phyloP scores from a whole-genome alignment of 179 eudicot genomes.

The Beta macrorhiza region DNA sequence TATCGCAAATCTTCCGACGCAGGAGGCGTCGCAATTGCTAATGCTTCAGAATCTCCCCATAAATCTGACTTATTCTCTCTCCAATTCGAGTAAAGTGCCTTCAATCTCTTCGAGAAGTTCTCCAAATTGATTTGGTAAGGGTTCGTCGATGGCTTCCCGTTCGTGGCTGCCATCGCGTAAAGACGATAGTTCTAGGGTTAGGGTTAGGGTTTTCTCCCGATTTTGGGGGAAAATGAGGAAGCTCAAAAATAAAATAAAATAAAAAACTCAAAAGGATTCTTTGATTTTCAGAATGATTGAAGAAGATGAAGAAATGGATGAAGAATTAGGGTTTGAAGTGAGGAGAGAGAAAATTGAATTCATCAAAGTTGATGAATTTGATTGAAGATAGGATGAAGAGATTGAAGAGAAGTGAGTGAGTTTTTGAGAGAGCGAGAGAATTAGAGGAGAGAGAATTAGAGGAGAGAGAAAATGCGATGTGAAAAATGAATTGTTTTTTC shows the following conservation, averaged over 20 bases:
- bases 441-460: not conserved
- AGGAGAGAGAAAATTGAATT: not conserved
- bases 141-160: constrained; percentile 36
- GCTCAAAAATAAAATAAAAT: not conserved
- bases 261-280: not conserved
- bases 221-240: constrained; percentile 11
- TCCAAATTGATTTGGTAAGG: constrained; percentile 57
- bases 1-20: constrained; percentile 80
- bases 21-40: constrained; percentile 75
- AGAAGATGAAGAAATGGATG: not conserved
- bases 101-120: constrained; percentile 50
- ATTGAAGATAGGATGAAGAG: not conserved
- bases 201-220: constrained; percentile 36
- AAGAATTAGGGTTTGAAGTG: constrained; percentile 17
- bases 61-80: constrained; percentile 39
- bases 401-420: constrained; percentile 8
- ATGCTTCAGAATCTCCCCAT: constrained; percentile 65
- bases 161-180: constrained; percentile 33
- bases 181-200: constrained; percentile 28
- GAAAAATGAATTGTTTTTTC: not conserved
- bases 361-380: constrained; percentile 15
- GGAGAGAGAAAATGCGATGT: not conserved
- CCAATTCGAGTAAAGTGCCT: constrained; percentile 61
- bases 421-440: no score
- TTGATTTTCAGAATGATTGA: not conserved